Percentiles rank a stretch among this genome's conserved stretches.
phyloP scores from a whole-genome alignment of 2,329 filamentous ascomycete genomes.

The Pyrenochaeta sp. region DNA sequence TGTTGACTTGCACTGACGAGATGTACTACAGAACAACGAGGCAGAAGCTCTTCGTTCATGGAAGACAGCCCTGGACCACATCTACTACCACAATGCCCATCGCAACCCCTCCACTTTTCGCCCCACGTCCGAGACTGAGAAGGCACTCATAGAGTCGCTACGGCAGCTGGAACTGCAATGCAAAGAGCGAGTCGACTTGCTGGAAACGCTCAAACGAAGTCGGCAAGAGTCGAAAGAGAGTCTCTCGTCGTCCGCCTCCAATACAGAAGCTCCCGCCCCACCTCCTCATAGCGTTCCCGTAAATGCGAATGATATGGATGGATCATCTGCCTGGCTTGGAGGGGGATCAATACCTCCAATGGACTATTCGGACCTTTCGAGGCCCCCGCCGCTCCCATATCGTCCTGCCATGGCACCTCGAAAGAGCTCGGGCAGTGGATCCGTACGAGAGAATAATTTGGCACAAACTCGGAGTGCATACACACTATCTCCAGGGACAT shows the following conservation, averaged over 20 bases:
- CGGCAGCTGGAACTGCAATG: slow-evolving; percentile 87
- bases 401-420: slow-evolving; percentile 58
- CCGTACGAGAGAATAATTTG: slow-evolving; percentile 30
- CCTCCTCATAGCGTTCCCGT: slow-evolving; percentile 28
- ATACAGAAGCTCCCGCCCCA: slow-evolving; percentile 33
- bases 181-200: slow-evolving; percentile 88
- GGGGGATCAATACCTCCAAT: slow-evolving; percentile 83
- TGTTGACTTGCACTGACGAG: slow-evolving; percentile 3
- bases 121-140: slow-evolving; percentile 83
- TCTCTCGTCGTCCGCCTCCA: slow-evolving; percentile 25
- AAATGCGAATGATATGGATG: slow-evolving; percentile 18
- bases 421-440: slow-evolving; percentile 55
- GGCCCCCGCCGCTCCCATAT: slow-evolving; percentile 68
- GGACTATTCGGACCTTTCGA: slow-evolving; percentile 81
- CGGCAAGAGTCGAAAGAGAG: slow-evolving; percentile 61
- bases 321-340: slow-evolving; percentile 69
- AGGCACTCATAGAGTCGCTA: slow-evolving; percentile 80
- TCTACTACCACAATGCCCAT: slow-evolving; percentile 84
- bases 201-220: slow-evolving; percentile 79
- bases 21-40: slow-evolving; percentile 78
- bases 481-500: slow-evolving; percentile 45
- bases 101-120: slow-evolving; percentile 73
- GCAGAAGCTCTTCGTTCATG: slow-evolving; percentile 89
- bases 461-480: slow-evolving; percentile 31
- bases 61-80: slow-evolving; percentile 86